Base-by-base conservation (phyloP, 1,284 basidiomycete species). In the Cryptococcus sp. region DNA sequence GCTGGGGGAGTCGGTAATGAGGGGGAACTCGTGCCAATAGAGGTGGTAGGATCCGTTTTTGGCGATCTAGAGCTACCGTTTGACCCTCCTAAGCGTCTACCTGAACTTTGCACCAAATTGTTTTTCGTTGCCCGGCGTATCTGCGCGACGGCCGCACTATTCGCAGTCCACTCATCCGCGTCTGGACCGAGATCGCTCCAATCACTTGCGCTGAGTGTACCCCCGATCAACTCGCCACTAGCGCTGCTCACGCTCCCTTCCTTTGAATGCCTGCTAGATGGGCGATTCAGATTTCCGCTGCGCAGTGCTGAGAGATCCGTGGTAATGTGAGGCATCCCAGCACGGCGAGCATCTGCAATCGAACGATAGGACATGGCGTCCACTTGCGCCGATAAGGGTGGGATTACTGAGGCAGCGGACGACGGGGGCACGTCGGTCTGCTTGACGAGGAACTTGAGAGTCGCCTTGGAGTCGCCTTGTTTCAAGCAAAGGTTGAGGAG, bases 381-480 rank as follows among this genome's bases (percentile, higher is more conserved):
- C 11, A 25, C 34, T 37, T 61, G 54, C 26, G 58, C 44, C 13
- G 48, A 26, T 38, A 53, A 29, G 15, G 67, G 65, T 0, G 75
- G 76, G 8, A 75, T 74, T 10, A 77, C 70, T 1, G 66, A 68
- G 17, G 73, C 63, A 15, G 73, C 72, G 2, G 73, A 61, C 0
- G 71, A 64, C 3, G 72, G 66, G 5, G 70, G 68, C 1, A 74
- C 57, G 39, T 66, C 56, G 11, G 70, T 74, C 54, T 77, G 76
- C 45, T 70, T 61, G 23, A 91, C 86, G 57, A 92, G 81, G 62
- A 94, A 87, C 78, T 92, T 93, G 66, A 93, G 84, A 20, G 83
- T 84, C 16, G 89, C 90, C 65, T 82, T 85, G 20, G 84, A 80
- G 72, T 93, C 90, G 44, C 89, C 90, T 23, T 84, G 79, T 39